phyloP scores from a whole-genome alignment of 2,329 filamentous ascomycete species.

The Calycina marina region DNA sequence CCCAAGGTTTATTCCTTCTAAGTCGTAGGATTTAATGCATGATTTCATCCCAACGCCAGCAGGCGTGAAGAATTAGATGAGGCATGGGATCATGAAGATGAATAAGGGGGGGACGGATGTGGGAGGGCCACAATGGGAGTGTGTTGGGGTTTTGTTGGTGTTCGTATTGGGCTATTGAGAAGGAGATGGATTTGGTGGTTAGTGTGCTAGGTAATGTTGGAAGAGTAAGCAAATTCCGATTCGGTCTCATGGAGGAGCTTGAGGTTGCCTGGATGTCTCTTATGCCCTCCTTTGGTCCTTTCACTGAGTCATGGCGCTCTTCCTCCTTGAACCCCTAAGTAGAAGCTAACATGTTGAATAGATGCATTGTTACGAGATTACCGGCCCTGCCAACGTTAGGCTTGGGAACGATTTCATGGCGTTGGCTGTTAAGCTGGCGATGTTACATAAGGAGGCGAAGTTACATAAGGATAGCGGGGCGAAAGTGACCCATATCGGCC shows the following conservation, averaged over 20 bases:
- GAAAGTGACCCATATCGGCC: no score
- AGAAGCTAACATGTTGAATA: no score
- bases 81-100: constrained; percentile 6
- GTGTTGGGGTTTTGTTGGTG: constrained; percentile 10
- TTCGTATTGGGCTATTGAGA: constrained; percentile 6
- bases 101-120: constrained; percentile 2
- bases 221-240: no score
- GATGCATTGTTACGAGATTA: constrained; percentile 7
- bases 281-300: no score
- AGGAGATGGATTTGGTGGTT: constrained; percentile 6
- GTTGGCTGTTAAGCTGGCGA: constrained; percentile 3
- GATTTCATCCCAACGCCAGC: constrained; percentile 1
- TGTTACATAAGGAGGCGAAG: no score
- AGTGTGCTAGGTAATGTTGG: constrained; percentile 9
- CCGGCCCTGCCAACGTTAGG: constrained; percentile 3
- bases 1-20: constrained; percentile 2
- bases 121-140: constrained; percentile 8
- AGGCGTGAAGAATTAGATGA: constrained; percentile 1
- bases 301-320: no score
- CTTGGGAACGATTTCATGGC: constrained; percentile 2
- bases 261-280: no score
- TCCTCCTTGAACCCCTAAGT: no score
- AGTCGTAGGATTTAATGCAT: constrained; percentile 4
- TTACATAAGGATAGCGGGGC: no score
- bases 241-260: no score